phyloP scores from a whole-genome alignment of 2,329 filamentous ascomycete genomes.

The Phaeoacremonium minimum region DNA sequence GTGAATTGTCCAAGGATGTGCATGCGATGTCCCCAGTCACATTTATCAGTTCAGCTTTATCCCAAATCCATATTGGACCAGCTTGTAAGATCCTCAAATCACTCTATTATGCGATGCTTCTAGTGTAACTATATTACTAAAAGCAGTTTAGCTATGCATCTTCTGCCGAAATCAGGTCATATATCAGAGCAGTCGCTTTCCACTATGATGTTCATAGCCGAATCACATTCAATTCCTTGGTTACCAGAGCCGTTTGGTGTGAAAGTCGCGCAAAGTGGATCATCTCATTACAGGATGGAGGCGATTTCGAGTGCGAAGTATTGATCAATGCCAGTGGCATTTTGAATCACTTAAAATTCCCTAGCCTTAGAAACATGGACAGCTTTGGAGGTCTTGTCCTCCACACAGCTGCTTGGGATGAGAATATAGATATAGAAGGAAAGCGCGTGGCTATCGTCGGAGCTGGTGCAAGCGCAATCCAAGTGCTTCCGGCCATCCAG shows the following conservation, averaged over 20 bases:
- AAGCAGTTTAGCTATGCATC: too few relatives aligned
- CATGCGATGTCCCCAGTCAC: slow-evolving; percentile 36
- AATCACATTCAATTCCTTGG: too few relatives aligned
- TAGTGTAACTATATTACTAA: too few relatives aligned
- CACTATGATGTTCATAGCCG: too few relatives aligned
- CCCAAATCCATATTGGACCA: slow-evolving; percentile 33
- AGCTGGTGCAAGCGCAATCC: slow-evolving; percentile 2
- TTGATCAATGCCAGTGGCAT: slow-evolving; percentile 28
- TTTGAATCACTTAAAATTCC: slow-evolving; percentile 7
- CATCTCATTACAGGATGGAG: too few relatives aligned
- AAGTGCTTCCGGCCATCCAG: slow-evolving; percentile 2
- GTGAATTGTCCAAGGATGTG: slow-evolving; percentile 28
- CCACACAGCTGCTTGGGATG: slow-evolving; percentile 2
- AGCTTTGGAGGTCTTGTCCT: slow-evolving; percentile 30
- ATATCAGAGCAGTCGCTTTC: too few relatives aligned
- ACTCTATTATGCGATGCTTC: too few relatives aligned
- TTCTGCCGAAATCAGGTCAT: too few relatives aligned
- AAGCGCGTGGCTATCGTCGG: slow-evolving; percentile 2
- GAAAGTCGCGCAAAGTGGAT: too few relatives aligned
- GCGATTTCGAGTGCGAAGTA: too few relatives aligned
- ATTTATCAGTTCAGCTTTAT: slow-evolving; percentile 37
- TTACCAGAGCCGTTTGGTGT: too few relatives aligned
- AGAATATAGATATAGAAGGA: not conserved
- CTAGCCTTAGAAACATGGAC: slow-evolving; percentile 17
- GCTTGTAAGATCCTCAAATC: too few relatives aligned